Evolutionary conservation across 2,329 filamentous ascomycete species (phyloP), one percentile per base, ranked within the genome.

Genomic region (Aspergillus tubingensis): DNA sequence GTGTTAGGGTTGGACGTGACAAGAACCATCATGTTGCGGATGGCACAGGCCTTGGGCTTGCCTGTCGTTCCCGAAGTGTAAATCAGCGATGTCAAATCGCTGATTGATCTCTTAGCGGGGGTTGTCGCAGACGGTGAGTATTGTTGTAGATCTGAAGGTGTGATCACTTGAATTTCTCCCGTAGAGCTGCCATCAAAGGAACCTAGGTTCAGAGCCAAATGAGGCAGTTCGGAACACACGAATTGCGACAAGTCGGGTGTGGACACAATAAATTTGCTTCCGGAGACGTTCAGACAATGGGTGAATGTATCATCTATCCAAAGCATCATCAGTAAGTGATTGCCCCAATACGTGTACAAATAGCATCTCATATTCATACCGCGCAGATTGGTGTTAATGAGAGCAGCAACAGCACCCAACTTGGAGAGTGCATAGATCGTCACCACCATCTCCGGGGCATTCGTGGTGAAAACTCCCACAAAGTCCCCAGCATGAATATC

Each of bases 41-140:
- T 71, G 8, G 69, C 76, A 62, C 78, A 80, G 7, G 79, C 78
- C 67, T 81, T 81, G n/a, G 79, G 79, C 19, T 77, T 79, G 17
- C 79, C 79, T 3, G 79, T 81, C 19, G 80, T 82, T 5, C 81
- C 80, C 8, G 80, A 82, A 1, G 80, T 82, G 64, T 80, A 83
- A 39, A 82, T 80, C 5, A 82, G 67, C 1, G 69, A 69, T 6
- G 70, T 68, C 8, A 80, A 61, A 32, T 81, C 78, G 39, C 68
- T 67, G 1, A 70, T 67, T 3, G 64, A 72, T 39, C 72, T 67
- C 60, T 77, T 79, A 4, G 75, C 71, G 19, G 74, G 58, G 17
- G 58, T 11, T 7, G 75, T 32, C 8, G 62, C 68, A 0, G 65
- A 56, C 3, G 67, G 64, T 0, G 71, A 65, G 47, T 67, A 69